Evolutionary conservation across 805 yeast genomes (phyloP).

Genomic region (Sporopachydermia quercuum): DNA sequence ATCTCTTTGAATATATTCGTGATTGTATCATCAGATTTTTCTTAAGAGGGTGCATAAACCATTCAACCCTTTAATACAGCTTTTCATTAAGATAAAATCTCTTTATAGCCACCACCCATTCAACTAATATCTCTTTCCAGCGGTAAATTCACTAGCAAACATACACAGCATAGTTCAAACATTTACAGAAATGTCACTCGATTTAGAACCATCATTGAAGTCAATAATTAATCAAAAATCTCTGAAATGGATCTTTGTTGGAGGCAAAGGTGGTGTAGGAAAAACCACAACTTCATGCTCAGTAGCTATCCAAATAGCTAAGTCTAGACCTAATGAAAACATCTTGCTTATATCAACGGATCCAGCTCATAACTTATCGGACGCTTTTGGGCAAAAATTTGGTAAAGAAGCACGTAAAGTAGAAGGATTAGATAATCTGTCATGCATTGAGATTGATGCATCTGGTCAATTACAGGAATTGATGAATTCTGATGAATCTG

Average conservation of each 20-base stretch:
- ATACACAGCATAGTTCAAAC: too few species aligned
- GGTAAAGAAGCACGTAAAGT: slow-evolving; percentile 94
- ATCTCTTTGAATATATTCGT: too few species aligned
- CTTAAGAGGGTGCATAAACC: too few species aligned
- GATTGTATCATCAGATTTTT: too few species aligned
- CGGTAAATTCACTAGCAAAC: too few species aligned
- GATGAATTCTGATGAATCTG: slow-evolving; percentile 32
- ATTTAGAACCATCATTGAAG: slow-evolving; percentile 25
- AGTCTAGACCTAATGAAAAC: slow-evolving; percentile 61
- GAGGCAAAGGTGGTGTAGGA: slow-evolving; percentile 99
- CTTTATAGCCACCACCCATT: too few species aligned
- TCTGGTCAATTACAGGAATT: slow-evolving; percentile 85
- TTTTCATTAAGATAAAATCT: too few species aligned
- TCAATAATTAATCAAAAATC: slow-evolving; percentile 27
- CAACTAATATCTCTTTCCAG: too few species aligned
- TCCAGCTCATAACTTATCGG: slow-evolving; percentile 96
- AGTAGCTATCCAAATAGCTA: slow-evolving; percentile 84
- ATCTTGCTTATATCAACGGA: slow-evolving; percentile 89
- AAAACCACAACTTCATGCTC: slow-evolving; percentile 96
- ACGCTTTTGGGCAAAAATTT: slow-evolving; percentile 96
- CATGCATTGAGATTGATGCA: slow-evolving; percentile 98
- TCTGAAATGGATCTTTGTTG: slow-evolving; percentile 93
- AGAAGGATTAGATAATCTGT: slow-evolving; percentile 73
- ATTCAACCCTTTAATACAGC: too few species aligned
- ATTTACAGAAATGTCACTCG: too few species aligned